Percentiles rank a stretch among this genome's conserved stretches.
Evolutionary conservation across 352 stramenopile species (phyloP).

Genomic region (Phytophthora colocasiae): DNA sequence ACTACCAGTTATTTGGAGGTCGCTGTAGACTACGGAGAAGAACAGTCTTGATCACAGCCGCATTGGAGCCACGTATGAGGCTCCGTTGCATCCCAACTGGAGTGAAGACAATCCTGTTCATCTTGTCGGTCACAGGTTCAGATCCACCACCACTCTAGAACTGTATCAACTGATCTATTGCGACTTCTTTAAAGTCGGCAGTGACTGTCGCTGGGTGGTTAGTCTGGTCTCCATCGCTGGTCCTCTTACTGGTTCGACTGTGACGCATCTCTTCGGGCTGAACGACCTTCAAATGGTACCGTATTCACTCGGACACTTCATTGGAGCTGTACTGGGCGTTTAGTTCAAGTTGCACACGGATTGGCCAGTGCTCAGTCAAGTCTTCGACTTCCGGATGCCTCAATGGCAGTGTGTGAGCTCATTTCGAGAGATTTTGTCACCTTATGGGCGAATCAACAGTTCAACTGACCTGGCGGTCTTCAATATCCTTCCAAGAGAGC

Average conservation of each 20-base stretch:
- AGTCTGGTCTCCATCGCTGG: conserved; percentile 66
- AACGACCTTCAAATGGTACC: conserved; percentile 29
- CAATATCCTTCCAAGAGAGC: background rate
- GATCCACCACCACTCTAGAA: conserved; percentile 70
- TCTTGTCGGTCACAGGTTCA: conserved; percentile 73
- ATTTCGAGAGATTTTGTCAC: conserved; percentile 43
- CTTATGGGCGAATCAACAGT: background rate
- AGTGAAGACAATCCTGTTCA: conserved; percentile 62
- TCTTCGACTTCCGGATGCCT: conserved; percentile 69
- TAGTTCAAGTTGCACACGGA: conserved; percentile 58
- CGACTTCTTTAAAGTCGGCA: conserved; percentile 68
- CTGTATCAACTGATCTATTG: conserved; percentile 72
- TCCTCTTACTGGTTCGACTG: conserved; percentile 51
- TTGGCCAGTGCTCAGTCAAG: conserved; percentile 38
- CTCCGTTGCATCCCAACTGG: conserved; percentile 52
- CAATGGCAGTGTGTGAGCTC: conserved; percentile 51
- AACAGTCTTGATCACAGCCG: conserved; percentile 41
- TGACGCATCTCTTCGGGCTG: conserved; percentile 42
- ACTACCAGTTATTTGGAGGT: conserved; percentile 66
- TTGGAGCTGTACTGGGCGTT: conserved; percentile 36
- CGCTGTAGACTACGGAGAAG: conserved; percentile 49
- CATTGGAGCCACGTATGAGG: conserved; percentile 48
- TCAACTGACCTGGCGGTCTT: background rate
- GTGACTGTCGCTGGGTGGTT: conserved; percentile 54
- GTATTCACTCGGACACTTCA: conserved; percentile 38